These are phyloP conservation scores for Eremochloa ophiuroides DNA, from an alignment of 176 grass and related monocot species.

Conservation along the genomic window DNA sequence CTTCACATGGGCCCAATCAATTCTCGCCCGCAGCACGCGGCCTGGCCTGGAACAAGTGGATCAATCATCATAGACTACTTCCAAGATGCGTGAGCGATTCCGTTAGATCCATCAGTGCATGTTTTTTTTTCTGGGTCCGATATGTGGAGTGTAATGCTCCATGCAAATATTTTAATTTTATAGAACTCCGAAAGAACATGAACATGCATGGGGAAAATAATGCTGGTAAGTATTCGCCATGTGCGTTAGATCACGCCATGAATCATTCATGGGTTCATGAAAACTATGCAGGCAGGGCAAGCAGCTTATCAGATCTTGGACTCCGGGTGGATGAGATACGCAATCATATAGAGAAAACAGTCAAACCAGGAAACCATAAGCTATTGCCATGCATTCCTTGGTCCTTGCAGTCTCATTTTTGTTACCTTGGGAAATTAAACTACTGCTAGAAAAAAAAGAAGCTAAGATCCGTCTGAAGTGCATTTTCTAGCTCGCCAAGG, in stretches of 20 bases:
- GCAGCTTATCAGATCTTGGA: background rate
- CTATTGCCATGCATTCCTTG: background rate
- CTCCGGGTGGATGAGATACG: background rate
- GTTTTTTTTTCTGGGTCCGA: background rate
- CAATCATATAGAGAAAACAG: background rate
- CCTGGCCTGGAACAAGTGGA: conserved; percentile 20
- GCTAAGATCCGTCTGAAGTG: too few species aligned
- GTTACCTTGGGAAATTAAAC: background rate
- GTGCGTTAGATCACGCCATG: background rate
- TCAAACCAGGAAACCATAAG: background rate
- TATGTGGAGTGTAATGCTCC: background rate
- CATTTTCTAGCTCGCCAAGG: too few species aligned
- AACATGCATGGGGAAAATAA: background rate
- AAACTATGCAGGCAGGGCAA: background rate
- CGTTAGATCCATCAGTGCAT: background rate
- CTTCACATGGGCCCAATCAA: conserved; percentile 30
- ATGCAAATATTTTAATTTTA: background rate
- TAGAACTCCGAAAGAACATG: background rate
- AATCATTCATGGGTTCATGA: background rate
- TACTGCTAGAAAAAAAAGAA: too few species aligned
- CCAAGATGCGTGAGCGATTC: background rate
- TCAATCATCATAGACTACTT: conserved; percentile 24
- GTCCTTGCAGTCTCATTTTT: background rate
- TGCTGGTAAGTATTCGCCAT: background rate
- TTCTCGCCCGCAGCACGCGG: background rate